Evolutionary conservation across 805 yeast genomes (phyloP).

Genomic region (Lachancea kluyveri): DNA sequence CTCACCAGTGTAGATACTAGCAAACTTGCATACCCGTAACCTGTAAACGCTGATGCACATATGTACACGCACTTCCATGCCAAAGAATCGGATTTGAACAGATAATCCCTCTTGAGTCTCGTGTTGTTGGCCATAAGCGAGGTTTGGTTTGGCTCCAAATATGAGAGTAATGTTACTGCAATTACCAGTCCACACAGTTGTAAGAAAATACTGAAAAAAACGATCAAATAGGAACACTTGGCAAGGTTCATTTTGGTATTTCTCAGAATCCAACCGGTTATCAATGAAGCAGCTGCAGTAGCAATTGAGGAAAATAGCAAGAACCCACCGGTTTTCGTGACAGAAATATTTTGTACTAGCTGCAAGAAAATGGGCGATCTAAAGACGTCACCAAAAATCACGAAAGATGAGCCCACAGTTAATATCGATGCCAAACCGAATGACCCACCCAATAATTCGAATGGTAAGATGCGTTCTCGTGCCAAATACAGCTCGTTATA

Average conservation of each 20-base stretch:
- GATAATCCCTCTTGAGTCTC: neutral
- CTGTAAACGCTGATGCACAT: constrained; percentile 31
- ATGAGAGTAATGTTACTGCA: constrained; percentile 14
- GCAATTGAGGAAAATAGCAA: constrained; percentile 51
- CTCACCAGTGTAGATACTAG: constrained; percentile 54
- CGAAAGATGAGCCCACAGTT: constrained; percentile 40
- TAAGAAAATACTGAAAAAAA: constrained; percentile 16
- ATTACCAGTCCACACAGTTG: constrained; percentile 20
- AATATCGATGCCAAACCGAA: constrained; percentile 48
- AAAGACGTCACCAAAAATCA: constrained; percentile 44
- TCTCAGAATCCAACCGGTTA: constrained; percentile 43
- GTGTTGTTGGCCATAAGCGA: neutral
- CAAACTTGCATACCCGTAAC: constrained; percentile 48
- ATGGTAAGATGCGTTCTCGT: constrained; percentile 55
- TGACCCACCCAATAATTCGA: constrained; percentile 44
- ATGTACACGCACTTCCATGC: constrained; percentile 29
- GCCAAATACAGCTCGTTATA: constrained; percentile 32
- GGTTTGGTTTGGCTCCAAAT: constrained; percentile 16
- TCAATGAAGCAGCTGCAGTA: constrained; percentile 47
- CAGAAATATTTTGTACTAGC: constrained; percentile 43
- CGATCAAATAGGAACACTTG: constrained; percentile 24
- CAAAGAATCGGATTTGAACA: constrained; percentile 13
- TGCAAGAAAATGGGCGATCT: constrained; percentile 55
- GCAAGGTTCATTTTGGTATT: constrained; percentile 27
- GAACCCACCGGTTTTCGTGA: constrained; percentile 50